Evolutionary conservation across 139 green algal genomes (phyloP).

Genomic region (Coelastrella sp.): DNA sequence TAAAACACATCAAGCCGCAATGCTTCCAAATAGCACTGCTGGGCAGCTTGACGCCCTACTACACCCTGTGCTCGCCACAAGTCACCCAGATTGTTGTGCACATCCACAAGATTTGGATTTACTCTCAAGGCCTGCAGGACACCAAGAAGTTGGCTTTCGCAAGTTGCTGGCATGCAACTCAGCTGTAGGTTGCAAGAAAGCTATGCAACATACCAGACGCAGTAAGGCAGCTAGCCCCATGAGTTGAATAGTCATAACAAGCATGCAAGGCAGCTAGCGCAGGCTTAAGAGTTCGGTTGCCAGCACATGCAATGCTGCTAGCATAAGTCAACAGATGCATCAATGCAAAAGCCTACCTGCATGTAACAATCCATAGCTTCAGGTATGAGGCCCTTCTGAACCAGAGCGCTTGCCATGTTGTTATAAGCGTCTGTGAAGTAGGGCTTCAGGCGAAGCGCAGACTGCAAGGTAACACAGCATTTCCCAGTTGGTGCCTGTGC

Average conservation of each 20-base stretch:
- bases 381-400: slow-evolving; percentile 75
- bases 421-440: slow-evolving; percentile 83
- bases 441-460: slow-evolving; percentile 78
- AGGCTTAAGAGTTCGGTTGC: too few species aligned
- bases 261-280: too few species aligned
- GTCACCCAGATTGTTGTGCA: slow-evolving; percentile 87
- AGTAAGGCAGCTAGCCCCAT: too few species aligned
- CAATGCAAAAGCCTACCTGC: not conserved
- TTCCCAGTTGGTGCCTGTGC: too few species aligned
- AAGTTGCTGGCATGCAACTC: too few species aligned
- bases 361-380: slow-evolving; percentile 82
- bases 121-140: slow-evolving; percentile 15
- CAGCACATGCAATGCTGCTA: too few species aligned
- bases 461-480: slow-evolving; percentile 52
- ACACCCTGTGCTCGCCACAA: slow-evolving; percentile 74
- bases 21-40: slow-evolving; percentile 80
- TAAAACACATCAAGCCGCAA: slow-evolving; percentile 68
- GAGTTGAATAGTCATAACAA: too few species aligned
- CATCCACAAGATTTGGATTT: slow-evolving; percentile 63
- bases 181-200: too few species aligned
- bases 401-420: slow-evolving; percentile 81
- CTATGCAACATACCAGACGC: too few species aligned
- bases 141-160: not conserved
- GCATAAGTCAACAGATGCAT: not conserved
- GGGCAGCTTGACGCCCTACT: slow-evolving; percentile 53